Base-by-base conservation (phyloP, 2,329 filamentous ascomycete genomes). In the Colletotrichum sublineola region DNA sequence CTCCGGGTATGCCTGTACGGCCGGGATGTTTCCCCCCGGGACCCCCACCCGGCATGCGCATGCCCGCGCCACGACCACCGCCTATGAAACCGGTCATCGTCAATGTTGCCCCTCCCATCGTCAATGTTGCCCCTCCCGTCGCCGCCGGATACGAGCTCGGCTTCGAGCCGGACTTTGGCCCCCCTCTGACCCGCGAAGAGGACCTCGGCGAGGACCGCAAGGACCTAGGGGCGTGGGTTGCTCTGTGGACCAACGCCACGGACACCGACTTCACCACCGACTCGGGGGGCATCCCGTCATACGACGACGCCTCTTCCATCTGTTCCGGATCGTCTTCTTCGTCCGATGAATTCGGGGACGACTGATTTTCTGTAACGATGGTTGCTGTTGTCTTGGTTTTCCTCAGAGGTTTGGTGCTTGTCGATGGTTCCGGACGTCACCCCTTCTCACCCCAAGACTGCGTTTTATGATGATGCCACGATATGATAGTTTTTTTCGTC, bases 241-340 rank as follows among this genome's bases (percentile, higher is more conserved):
- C 58, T 31, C 20, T 63, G 66, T 72, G 69, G 69, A 72, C 69
- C 1, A 61, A 72, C 48, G 69, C 69, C 24, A 42, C 46, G 0
- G 69, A 72, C 11, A 72, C 69, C 29, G 53, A 68, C 46, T 68
- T 69, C 40, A 50, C 52, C 46, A 56, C 66, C 0, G 60, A 69
- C 55, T 60, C 60, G 6, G 69, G 60, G 4, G 62, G 33, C 6
- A 50, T 72, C 36, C 66, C 69, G 33, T 72, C 66, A 18, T 69
- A 69, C 29, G 65, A 69, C 9, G 55, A 69, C 18, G 66, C 65
- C 0, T 36, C 65, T 24, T 69, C 69, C n/a, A 14, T 15, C 8
- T 7, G 11, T 6, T 48, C 66, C 5, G 29, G 24, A 2, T 63
- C 31, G n/a, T 64, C 69, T 1, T 72, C 66, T 0, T 69, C 69